These are phyloP conservation scores for Rhododendron vialii DNA, from an alignment of 148 eudicot species.

Conservation along the genomic window DNA sequence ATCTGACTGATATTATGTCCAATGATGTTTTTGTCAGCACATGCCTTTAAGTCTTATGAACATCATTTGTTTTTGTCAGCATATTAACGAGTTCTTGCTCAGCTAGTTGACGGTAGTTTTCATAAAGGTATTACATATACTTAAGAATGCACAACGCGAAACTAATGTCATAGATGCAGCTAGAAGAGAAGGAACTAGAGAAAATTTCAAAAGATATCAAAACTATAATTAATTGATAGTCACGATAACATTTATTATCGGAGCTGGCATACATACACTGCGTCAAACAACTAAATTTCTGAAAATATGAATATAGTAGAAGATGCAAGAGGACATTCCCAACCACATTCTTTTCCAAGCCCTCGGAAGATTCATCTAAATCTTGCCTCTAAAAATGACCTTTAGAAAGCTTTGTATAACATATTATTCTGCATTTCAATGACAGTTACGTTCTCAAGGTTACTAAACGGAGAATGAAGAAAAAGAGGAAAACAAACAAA, in stretches of 20 bases:
- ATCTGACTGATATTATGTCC: constrained; percentile 52
- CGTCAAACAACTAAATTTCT: not conserved
- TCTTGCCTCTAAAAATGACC: not conserved
- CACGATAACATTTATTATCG: not conserved
- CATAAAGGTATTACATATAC: not conserved
- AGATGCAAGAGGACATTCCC: not conserved
- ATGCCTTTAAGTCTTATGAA: not conserved
- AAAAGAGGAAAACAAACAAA: not conserved
- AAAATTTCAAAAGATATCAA: not conserved
- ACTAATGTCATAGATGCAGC: not conserved
- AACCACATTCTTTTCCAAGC: not conserved
- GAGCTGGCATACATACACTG: not conserved
- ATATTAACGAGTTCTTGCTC: not conserved
- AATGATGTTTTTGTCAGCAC: constrained; percentile 15
- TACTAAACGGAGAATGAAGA: not conserved
- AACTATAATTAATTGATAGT: not conserved
- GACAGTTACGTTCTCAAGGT: not conserved
- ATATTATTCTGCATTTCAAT: not conserved
- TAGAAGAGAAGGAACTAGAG: not conserved
- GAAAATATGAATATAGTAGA: too few species aligned
- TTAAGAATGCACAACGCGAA: not conserved
- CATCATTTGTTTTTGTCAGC: not conserved
- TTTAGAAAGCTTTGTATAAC: not conserved
- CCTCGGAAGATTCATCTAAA: not conserved
- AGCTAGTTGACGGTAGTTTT: not conserved